Conservation (phyloP, 2,329 filamentous ascomycete genomes). For the Cytospora mali region DNA sequence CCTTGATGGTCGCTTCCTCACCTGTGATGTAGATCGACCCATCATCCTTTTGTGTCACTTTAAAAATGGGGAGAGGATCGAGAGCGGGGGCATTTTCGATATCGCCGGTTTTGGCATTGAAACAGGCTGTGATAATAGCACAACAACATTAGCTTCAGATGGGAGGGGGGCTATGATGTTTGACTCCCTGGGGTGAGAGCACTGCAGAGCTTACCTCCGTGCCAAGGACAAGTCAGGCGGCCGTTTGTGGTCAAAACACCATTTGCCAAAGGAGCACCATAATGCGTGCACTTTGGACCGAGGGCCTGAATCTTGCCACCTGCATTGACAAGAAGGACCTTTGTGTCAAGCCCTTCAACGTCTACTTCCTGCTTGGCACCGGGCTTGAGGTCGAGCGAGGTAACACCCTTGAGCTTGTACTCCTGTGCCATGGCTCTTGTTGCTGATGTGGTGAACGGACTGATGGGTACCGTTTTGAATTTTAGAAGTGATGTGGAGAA, state of each 20-base stretch:
- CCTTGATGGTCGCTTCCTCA: slow-evolving; percentile 77
- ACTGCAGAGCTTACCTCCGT: slow-evolving; percentile 68
- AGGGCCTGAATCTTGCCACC: slow-evolving; percentile 77
- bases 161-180: not conserved
- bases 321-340: slow-evolving; percentile 82
- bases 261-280: slow-evolving; percentile 85
- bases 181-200: not conserved
- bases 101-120: slow-evolving; percentile 85
- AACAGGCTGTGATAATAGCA: slow-evolving; percentile 68
- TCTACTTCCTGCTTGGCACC: slow-evolving; percentile 88
- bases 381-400: slow-evolving; percentile 72
- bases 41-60: slow-evolving; percentile 77
- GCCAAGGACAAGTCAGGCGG: slow-evolving; percentile 91
- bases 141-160: slow-evolving; percentile 19
- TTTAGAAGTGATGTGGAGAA: not conserved
- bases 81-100: slow-evolving; percentile 93
- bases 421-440: slow-evolving; percentile 54
- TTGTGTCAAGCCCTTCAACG: slow-evolving; percentile 86
- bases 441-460: slow-evolving; percentile 20
- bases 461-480: not conserved
- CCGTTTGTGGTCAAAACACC: slow-evolving; percentile 83
- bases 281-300: slow-evolving; percentile 85
- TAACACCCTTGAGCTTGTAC: slow-evolving; percentile 75
- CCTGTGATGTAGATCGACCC: slow-evolving; percentile 83
- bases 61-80: slow-evolving; percentile 82